Evolutionary conservation across 2,329 filamentous ascomycete species (phyloP), one percentile per base, ranked within the genome.

Genomic region (Gaeumannomyces sp.): DNA sequence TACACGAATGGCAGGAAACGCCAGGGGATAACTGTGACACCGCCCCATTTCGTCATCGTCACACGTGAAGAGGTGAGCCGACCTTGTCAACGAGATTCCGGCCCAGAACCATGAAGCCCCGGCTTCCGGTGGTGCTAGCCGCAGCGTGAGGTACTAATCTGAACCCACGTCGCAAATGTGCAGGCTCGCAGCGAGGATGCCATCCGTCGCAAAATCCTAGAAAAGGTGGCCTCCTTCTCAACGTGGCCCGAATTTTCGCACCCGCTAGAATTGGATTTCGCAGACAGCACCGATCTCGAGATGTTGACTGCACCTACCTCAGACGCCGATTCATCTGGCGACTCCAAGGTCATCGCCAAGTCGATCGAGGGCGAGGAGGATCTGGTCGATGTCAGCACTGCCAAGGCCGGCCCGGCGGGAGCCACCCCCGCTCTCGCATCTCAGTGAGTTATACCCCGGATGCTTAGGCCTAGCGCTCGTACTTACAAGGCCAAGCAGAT

Each of bases 341-440:
- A 90, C 68, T 81, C 85, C 28, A 90, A 89, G 72, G 83, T 97
- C 60, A 85, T 89, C 65, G 89, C 92, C 59, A 84, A 86, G 33
- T 97, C 93, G 3, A 85, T 96, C 2, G 89, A 93, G 73, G 91
- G 92, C 13, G 94, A 97, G 74, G 93, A 97, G 67, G 92, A 92
- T 67, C 86, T 97, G 71, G 91, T 98, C 7, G 91, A 97, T 72
- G 88, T 99, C 22, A 91, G 90, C 0, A 93, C 97, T 57, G 53
- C 62, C 89, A 88, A 87, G 64, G 27, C 60, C 14, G 28, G 35
- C 38, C 38, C 22, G 60, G 28, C 27, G 60, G 35, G 28, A 19
- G 35, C 60, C 14, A 19, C 35, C 5, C 22, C 38, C 7, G 27
- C 25, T 27, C 19, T 25, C 7, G 27, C 38, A 45, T 53, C 27